Base-by-base conservation (phyloP, 148 eudicot genomes). In the Agrostemma githago region DNA sequence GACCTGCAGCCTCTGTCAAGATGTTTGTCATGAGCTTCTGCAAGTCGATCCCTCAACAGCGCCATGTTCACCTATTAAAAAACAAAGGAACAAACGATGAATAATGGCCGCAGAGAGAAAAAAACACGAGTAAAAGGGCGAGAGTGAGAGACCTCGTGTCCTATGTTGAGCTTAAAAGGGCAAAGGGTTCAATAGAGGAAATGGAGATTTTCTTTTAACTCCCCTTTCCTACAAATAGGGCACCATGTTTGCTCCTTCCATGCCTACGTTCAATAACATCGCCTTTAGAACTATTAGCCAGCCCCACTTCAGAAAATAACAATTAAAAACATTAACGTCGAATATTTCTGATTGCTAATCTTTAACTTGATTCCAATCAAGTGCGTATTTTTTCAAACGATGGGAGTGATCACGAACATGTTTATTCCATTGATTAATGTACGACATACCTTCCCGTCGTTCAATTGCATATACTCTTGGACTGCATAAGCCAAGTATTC, bases 161-260 rank as follows among this genome's bases (percentile, higher is more conserved):
- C 86, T 81, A 81, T 83, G 80, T 72, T 63, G 57, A 95, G 89
- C 76, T 84, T 81, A 62, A 95, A 84, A 26, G 82, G 83, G 81
- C 98, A 92, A 65, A 73, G 78, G 66, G 73, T 85, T 88, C 98
- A 95, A 82, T 65, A 77, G 64, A 95, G 85, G 70, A 76, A 80
- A 70, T 53, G 78, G 40, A 66, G 74, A 71, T 82, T 85, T 78
- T 95, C 89, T 77, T 83, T 87, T 71, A 95, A 74, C 78, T 83
- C 86, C 74, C 97, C 97, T 77, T 84, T 83, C 79, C 79, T 87
- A 92, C 97, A 95, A 72, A 92, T 74, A 41, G 98, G 98, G 78
- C 98, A 95, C 98, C 97, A 95, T 34, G 81, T 84, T 74, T 66
- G 80, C 81, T 80, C 89, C 71, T 87, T 82, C 76, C 70, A 78